Evolutionary conservation across 139 green algal genomes (phyloP).

Genomic region (Chlamydomonas sp.): DNA sequence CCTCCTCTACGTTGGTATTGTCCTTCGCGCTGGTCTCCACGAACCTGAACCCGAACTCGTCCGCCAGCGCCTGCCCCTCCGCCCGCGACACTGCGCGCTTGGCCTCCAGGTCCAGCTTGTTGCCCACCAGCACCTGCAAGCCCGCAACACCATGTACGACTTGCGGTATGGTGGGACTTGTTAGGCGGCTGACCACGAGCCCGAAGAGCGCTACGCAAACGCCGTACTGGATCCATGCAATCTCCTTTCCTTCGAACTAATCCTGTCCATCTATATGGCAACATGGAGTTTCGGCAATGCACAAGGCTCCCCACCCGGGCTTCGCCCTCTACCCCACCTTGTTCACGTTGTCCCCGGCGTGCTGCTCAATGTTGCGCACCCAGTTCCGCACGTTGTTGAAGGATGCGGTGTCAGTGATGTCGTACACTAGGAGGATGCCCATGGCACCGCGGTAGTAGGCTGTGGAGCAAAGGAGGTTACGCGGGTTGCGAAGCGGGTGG

Average conservation of each 20-base stretch:
- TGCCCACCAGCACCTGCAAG: conserved; percentile 89
- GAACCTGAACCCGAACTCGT: conserved; percentile 93
- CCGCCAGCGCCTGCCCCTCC: conserved; percentile 86
- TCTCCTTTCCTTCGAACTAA: not conserved
- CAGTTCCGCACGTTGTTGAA: conserved; percentile 99
- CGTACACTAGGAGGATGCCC: conserved; percentile 98
- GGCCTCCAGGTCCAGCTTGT: conserved; percentile 95
- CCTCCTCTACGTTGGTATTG: conserved; percentile 85
- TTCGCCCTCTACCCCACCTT: conserved; percentile 67
- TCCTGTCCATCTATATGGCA: not conserved
- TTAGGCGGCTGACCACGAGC: too few relatives aligned
- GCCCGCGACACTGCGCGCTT: conserved; percentile 83
- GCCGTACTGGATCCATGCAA: not conserved
- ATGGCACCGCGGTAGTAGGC: conserved; percentile 98
- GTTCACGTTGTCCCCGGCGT: conserved; percentile 95
- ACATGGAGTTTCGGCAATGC: not conserved
- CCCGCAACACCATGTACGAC: not conserved
- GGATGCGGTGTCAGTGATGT: conserved; percentile 94
- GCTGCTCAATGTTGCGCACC: conserved; percentile 98
- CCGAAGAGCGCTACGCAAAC: not conserved
- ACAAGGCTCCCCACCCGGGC: not conserved
- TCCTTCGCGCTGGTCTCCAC: conserved; percentile 94
- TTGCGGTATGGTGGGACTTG: not conserved
- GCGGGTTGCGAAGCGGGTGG: not conserved
- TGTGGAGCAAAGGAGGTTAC: conserved; percentile 34